Conservation (phyloP, 2,329 filamentous ascomycete genomes). For the Boeremia exigua region DNA sequence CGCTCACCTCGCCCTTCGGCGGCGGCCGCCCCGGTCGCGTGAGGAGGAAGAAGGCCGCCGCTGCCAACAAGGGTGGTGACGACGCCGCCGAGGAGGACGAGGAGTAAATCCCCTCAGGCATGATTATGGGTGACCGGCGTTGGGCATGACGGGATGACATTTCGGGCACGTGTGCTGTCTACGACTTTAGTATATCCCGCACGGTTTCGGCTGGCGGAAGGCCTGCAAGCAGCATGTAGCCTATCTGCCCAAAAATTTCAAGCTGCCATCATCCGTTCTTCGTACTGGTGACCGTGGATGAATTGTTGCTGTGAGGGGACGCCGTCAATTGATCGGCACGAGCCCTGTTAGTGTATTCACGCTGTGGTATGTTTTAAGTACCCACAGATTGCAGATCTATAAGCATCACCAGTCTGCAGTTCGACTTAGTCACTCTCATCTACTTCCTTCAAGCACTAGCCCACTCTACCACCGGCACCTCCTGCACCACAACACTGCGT, state of each 20-base stretch:
- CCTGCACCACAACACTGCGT: no score
- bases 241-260: constrained; percentile 42
- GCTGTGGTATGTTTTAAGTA: no score
- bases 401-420: no score
- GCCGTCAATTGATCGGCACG: no score
- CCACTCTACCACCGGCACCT: no score
- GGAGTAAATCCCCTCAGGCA: constrained; percentile 51
- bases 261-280: constrained; percentile 36
- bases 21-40: constrained; percentile 97
- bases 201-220: constrained; percentile 36
- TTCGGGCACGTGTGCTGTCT: constrained; percentile 37
- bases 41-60: constrained; percentile 99
- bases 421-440: no score
- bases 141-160: constrained; percentile 46
- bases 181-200: constrained; percentile 41
- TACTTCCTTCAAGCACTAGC: no score
- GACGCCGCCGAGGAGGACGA: constrained; percentile 89
- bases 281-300: constrained; percentile 19
- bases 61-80: constrained; percentile 82
- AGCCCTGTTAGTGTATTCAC: no score
- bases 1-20: constrained; percentile 95
- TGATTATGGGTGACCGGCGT: constrained; percentile 47
- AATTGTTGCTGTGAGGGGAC: no score
- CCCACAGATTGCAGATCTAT: no score
- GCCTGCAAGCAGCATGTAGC: constrained; percentile 39